Base-by-base conservation (phyloP, 2,329 filamentous ascomycete species). In the Beauveria caledonica region DNA sequence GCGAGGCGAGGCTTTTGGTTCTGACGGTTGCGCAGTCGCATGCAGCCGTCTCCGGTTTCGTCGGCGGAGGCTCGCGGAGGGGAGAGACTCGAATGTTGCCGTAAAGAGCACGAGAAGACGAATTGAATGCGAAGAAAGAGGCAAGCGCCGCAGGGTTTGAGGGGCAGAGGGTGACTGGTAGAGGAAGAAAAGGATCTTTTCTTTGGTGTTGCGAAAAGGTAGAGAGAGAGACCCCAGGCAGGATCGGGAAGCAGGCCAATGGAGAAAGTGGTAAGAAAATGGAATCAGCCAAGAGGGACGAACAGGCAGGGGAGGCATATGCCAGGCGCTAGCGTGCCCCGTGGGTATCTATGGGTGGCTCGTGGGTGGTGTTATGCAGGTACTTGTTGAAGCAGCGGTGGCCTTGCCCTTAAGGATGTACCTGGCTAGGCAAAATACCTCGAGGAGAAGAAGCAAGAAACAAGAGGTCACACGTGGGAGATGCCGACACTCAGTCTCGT, bases 281-380 rank as follows among this genome's bases (percentile, higher is more conserved):
- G 53, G 54, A 44, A 57, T 17, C 25, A 50, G 46, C 46, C 45
- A 49, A 50, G 55, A 50, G 55, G 55, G 46, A 50, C 36, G 55
- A 58, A 42, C 54, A 33, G 54, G 54, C 19, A 27, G 25, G 19
- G 44, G 36, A n/a, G 36, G 36, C 21, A 33, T 21, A 21, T 53
- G 50, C n/a, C 25, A 23, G 50, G 27, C 17, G 50, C 29, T 33
- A 36, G 50, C 33, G n/a, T 53, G 33, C 48, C 19, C 5, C 10
- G 48, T 51, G 29, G 48, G 25, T 46, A 46, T 21, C 19, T 44
- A 5, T 13, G 44, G 44, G 44, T 8, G 21, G 44, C 15, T 21
- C 15, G 13, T 25, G 44, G 15, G 44, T 25, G 21, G 19, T 42
- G 15, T 17, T n/a, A 19, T 17, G 39, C 7, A 25, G 33, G 33